Percentiles rank a stretch among this genome's conserved stretches.
phyloP scores from a whole-genome alignment of 768 basidiomycete species.

The Termitomyces sp. region DNA sequence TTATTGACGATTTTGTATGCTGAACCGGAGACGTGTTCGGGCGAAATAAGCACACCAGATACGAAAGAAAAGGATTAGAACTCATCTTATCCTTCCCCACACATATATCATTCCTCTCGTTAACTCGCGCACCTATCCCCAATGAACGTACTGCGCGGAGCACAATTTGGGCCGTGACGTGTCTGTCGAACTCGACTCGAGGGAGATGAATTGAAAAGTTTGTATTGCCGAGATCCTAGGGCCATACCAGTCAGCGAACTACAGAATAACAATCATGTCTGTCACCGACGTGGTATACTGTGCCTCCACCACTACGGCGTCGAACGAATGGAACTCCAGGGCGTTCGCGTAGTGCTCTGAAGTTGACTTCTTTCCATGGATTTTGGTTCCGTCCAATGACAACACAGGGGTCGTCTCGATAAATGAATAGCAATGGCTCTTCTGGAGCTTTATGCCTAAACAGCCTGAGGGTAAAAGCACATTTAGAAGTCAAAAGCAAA shows the following conservation, averaged over 20 bases:
- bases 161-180: slow-evolving; percentile 73
- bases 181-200: slow-evolving; percentile 74
- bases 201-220: slow-evolving; percentile 95
- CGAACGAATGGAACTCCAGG: slow-evolving; percentile 72
- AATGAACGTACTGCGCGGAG: slow-evolving; percentile 72
- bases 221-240: slow-evolving; percentile 92
- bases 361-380: slow-evolving; percentile 96
- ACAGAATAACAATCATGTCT: not conserved
- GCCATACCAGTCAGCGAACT: not conserved
- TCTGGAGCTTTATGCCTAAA: slow-evolving; percentile 71
- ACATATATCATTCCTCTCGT: slow-evolving; percentile 90
- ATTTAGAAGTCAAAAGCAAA: not conserved
- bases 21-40: slow-evolving; percentile 85
- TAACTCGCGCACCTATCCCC: slow-evolving; percentile 74
- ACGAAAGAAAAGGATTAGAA: slow-evolving; percentile 17
- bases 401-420: slow-evolving; percentile 85
- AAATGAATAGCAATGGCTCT: slow-evolving; percentile 77
- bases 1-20: slow-evolving; percentile 93
- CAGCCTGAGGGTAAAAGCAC: slow-evolving; percentile 21
- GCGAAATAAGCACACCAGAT: slow-evolving; percentile 11
- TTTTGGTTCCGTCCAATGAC: slow-evolving; percentile 96
- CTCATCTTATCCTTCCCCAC: slow-evolving; percentile 87
- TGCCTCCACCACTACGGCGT: slow-evolving; percentile 88
- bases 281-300: slow-evolving; percentile 86
- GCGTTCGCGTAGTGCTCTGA: slow-evolving; percentile 46